Percentiles rank a stretch among this genome's conserved stretches.
Evolutionary conservation across 495 filamentous ascomycete species (phyloP).

Genomic region (Xylaria venustula): DNA sequence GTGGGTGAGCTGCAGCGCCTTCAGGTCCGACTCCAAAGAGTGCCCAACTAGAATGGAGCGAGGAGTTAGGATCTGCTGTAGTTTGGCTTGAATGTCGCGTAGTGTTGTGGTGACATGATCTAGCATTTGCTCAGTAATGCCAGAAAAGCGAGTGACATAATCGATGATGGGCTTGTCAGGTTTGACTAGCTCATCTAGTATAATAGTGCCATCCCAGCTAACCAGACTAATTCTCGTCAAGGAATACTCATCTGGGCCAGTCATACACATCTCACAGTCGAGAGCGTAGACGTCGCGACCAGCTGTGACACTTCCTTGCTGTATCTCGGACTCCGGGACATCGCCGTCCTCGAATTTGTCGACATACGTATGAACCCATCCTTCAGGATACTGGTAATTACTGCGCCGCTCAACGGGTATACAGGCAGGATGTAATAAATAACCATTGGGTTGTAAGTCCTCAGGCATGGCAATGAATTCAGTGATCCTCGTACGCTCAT

Average conservation of each 20-base stretch:
- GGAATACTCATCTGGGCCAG: conserved; percentile 68
- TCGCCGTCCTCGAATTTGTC: conserved; percentile 61
- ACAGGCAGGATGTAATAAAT: conserved; percentile 73
- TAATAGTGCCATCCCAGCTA: conserved; percentile 75
- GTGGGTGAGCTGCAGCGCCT: conserved; percentile 78
- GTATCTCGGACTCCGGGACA: conserved; percentile 65
- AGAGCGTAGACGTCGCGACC: conserved; percentile 80
- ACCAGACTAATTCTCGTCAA: conserved; percentile 86
- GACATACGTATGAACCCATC: conserved; percentile 83
- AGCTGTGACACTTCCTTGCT: conserved; percentile 77
- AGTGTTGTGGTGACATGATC: conserved; percentile 80
- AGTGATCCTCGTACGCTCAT: conserved; percentile 75
- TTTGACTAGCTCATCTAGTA: conserved; percentile 91
- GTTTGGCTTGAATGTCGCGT: conserved; percentile 73
- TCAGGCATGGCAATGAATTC: conserved; percentile 66
- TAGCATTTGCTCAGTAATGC: conserved; percentile 83
- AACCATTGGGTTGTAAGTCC: conserved; percentile 80
- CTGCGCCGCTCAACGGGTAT: conserved; percentile 43
- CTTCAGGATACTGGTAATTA: conserved; percentile 52
- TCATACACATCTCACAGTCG: conserved; percentile 96
- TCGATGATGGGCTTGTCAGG: conserved; percentile 79
- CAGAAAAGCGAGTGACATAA: conserved; percentile 87
- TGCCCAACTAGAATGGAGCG: conserved; percentile 84
- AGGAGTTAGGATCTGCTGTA: conserved; percentile 70
- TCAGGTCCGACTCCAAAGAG: conserved; percentile 86